A percentile compares a stretch with the other conserved stretches of the same genome.
phyloP scores from a whole-genome alignment of 306 rosid species.

The Lupinus albus region DNA sequence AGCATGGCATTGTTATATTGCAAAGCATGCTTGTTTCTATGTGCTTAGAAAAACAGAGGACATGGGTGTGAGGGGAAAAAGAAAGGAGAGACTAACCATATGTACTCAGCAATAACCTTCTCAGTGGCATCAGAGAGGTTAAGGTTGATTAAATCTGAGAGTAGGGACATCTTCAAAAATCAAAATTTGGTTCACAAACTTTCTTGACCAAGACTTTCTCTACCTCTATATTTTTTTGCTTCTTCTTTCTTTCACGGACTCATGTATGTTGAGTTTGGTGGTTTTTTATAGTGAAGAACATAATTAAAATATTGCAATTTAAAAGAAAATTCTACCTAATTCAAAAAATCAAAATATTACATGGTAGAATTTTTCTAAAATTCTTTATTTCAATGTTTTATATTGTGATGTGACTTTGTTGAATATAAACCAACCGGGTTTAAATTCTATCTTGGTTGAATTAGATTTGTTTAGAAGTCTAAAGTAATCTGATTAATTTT shows the following conservation, averaged over 20 bases:
- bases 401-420: too few relatives aligned
- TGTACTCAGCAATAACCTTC: slow-evolving; percentile 80
- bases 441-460: too few relatives aligned
- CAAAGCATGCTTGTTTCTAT: not conserved
- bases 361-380: too few relatives aligned
- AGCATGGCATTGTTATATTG: not conserved
- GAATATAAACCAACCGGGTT: too few relatives aligned
- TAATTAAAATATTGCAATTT: too few relatives aligned
- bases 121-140: slow-evolving; percentile 64
- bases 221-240: slow-evolving; percentile 1
- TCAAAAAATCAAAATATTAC: too few relatives aligned
- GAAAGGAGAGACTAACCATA: slow-evolving; percentile 56
- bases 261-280: not conserved
- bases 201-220: not conserved
- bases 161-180: slow-evolving; percentile 47
- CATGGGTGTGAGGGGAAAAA: not conserved
- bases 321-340: too few relatives aligned
- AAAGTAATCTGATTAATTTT: too few relatives aligned
- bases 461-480: too few relatives aligned
- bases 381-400: too few relatives aligned
- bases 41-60: slow-evolving; percentile 26
- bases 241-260: not conserved
- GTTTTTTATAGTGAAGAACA: not conserved
- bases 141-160: slow-evolving; percentile 73
- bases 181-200: slow-evolving; percentile 3